Conservation (phyloP, 768 basidiomycete genomes). For the Cubamyces lactineus region DNA sequence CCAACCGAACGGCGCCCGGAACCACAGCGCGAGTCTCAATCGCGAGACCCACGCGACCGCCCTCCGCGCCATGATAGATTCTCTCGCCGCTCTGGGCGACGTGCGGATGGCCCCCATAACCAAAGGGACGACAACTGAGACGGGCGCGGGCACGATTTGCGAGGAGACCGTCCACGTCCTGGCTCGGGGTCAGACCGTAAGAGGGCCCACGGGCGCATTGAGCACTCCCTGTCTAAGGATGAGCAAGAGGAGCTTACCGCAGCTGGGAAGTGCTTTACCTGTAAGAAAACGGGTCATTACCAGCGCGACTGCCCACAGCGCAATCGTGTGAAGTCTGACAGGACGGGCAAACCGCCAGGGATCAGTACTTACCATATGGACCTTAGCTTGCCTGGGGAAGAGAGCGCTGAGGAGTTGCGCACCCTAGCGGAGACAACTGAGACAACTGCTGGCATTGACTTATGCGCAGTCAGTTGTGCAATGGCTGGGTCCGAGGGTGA, state of each 20-base stretch:
- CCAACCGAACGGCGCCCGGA: too few species aligned
- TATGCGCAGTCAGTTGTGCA: neutral
- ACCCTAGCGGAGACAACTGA: neutral
- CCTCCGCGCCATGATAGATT: too few species aligned
- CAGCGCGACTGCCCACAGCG: slow-evolving; percentile 15
- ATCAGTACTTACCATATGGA: slow-evolving; percentile 3
- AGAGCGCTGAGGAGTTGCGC: neutral
- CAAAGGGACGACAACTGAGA: too few species aligned
- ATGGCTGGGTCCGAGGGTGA: too few species aligned
- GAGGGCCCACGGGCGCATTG: too few species aligned
- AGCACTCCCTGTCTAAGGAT: neutral
- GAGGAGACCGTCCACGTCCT: too few species aligned
- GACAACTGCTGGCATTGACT: neutral
- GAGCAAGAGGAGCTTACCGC: slow-evolving; percentile 3
- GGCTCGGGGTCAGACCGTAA: too few species aligned
- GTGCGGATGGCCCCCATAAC: too few species aligned
- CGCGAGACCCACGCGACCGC: too few species aligned
- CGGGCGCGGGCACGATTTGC: too few species aligned
- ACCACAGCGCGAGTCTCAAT: too few species aligned
- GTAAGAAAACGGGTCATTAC: slow-evolving; percentile 20
- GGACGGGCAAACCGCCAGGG: slow-evolving; percentile 13
- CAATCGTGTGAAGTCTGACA: neutral
- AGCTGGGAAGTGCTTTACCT: slow-evolving; percentile 20
- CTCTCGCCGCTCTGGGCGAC: too few species aligned
- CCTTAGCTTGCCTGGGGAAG: neutral